Evolutionary conservation across 2,329 filamentous ascomycete species (phyloP).

Genomic region (Lachnum nothofagi): DNA sequence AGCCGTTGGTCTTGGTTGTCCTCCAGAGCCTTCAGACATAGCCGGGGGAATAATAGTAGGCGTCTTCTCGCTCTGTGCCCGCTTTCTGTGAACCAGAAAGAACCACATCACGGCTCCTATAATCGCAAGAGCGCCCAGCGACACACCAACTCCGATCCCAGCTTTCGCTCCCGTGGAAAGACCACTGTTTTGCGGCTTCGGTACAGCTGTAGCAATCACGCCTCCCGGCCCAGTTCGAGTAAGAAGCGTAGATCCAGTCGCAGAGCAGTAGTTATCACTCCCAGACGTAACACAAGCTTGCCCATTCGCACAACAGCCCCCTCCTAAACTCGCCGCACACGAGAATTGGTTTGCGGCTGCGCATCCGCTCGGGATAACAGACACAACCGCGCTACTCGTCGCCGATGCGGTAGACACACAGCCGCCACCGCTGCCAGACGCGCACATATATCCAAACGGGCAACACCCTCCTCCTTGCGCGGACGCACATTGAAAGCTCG

Average conservation of each 20-base stretch:
- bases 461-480: conserved; percentile 42
- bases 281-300: conserved; percentile 39
- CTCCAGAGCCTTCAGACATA: conserved; percentile 19
- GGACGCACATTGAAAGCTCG: conserved; percentile 33
- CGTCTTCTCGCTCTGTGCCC: conserved; percentile 20
- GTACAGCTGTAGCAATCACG: conserved; percentile 29
- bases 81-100: conserved; percentile 39
- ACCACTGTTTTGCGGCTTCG: conserved; percentile 12
- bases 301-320: conserved; percentile 46
- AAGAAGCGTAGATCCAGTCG: conserved; percentile 26
- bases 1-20: conserved; percentile 5
- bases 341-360: conserved; percentile 41
- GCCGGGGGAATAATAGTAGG: conserved; percentile 7
- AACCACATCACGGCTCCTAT: conserved; percentile 44
- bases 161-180: conserved; percentile 49
- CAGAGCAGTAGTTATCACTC: conserved; percentile 37
- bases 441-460: conserved; percentile 41
- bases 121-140: conserved; percentile 40
- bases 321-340: conserved; percentile 39
- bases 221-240: conserved; percentile 34
- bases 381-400: conserved; percentile 28
- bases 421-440: conserved; percentile 23
- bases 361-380: conserved; percentile 40
- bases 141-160: conserved; percentile 52
- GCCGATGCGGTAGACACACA: conserved; percentile 34